Percentiles rank a stretch among this genome's conserved stretches.
Evolutionary conservation across 2,329 filamentous ascomycete species (phyloP).

Genomic region (Colletotrichum limetticola): DNA sequence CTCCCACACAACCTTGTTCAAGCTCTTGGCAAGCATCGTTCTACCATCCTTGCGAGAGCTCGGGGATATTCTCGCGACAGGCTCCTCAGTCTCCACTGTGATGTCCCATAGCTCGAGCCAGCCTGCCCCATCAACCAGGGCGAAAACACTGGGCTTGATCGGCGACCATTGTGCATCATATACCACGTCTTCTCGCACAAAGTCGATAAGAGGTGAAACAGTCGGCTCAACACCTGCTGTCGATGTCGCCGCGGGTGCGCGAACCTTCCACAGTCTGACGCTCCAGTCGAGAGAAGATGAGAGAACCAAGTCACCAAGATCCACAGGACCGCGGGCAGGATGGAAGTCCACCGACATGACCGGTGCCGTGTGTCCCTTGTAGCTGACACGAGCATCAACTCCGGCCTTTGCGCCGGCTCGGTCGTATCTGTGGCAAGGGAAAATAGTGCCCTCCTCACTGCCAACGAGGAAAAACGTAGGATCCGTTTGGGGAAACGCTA

Average conservation of each 20-base stretch:
- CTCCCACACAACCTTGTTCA: conserved; percentile 97
- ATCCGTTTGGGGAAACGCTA: conserved; percentile 94
- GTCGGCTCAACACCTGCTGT: conserved; percentile 65
- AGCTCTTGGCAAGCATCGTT: conserved; percentile 81
- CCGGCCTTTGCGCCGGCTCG: conserved; percentile 96
- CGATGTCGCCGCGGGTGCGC: conserved; percentile 79
- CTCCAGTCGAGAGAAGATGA: conserved; percentile 97
- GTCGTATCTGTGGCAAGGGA: conserved; percentile 96
- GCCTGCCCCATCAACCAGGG: conserved; percentile 91
- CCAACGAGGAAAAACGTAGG: conserved; percentile 98
- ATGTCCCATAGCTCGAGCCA: conserved; percentile 96
- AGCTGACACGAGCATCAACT: conserved; percentile 88
- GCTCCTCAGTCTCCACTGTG: conserved; percentile 91
- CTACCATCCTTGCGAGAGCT: conserved; percentile 72
- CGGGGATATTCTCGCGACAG: conserved; percentile 82
- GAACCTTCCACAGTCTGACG: conserved; percentile 95
- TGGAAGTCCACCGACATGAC: conserved; percentile 98
- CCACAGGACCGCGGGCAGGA: conserved; percentile 89
- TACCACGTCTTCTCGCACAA: conserved; percentile 93
- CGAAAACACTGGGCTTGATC: conserved; percentile 92
- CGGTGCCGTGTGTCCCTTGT: conserved; percentile 90
- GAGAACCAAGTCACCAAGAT: conserved; percentile 92
- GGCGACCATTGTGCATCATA: conserved; percentile 98
- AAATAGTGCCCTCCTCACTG: conserved; percentile 95
- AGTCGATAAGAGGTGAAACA: conserved; percentile 84